phyloP scores from a whole-genome alignment of 805 yeast genomes.

The Suhomyces sp. region DNA sequence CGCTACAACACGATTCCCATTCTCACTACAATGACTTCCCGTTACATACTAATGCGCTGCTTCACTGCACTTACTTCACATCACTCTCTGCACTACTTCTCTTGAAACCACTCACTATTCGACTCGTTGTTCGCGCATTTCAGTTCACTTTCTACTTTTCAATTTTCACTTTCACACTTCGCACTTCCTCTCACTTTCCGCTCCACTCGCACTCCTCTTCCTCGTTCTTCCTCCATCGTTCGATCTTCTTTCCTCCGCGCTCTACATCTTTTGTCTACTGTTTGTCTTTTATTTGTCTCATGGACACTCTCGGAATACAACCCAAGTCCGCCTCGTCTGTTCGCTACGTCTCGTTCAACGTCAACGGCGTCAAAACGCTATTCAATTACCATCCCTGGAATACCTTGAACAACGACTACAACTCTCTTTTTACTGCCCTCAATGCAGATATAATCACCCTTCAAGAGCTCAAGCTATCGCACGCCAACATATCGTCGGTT shows the following conservation, averaged over 20 bases:
- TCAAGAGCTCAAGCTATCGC: conserved; percentile 74
- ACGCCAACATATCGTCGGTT: conserved; percentile 19
- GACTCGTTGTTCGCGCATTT: too few species aligned
- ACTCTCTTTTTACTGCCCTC: conserved; percentile 49
- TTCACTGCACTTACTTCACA: background rate
- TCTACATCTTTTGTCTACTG: background rate
- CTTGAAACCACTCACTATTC: too few species aligned
- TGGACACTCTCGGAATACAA: background rate
- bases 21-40: too few species aligned
- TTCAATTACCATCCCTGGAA: conserved; percentile 87
- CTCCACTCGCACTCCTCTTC: background rate
- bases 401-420: conserved; percentile 34
- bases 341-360: conserved; percentile 72
- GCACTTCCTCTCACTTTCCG: background rate
- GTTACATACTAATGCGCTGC: too few species aligned
- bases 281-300: background rate
- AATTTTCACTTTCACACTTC: background rate
- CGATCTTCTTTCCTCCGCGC: background rate
- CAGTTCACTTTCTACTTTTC: background rate
- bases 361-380: conserved; percentile 79
- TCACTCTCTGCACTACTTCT: too few species aligned
- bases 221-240: background rate
- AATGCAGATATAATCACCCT: conserved; percentile 77
- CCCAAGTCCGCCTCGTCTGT: conserved; percentile 15
- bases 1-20: too few species aligned